Percentiles rank a stretch among this genome's conserved stretches.
Evolutionary conservation across 208 protist genomes (phyloP).

Genomic region (Crithidia sp.): DNA sequence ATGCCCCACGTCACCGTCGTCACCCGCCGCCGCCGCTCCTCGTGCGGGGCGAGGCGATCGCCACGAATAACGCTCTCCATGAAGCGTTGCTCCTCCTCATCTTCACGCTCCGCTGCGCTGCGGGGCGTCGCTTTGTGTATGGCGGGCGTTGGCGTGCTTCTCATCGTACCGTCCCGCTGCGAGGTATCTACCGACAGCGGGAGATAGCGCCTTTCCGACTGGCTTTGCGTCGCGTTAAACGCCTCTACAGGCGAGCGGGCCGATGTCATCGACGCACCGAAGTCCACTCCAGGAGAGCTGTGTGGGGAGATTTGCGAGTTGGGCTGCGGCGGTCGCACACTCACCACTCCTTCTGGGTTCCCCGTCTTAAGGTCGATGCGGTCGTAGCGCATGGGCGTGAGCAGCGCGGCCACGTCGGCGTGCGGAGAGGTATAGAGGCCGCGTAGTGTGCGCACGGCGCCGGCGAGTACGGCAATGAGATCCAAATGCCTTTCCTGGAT

Average conservation of each 20-base stretch:
- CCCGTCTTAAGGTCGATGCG: slow-evolving; percentile 73
- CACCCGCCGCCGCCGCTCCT: slow-evolving; percentile 33
- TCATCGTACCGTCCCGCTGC: no score
- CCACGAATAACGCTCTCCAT: slow-evolving; percentile 25
- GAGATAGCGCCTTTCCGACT: background rate
- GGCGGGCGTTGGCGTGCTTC: no score
- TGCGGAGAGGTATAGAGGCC: slow-evolving; percentile 32
- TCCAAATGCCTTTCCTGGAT: slow-evolving; percentile 63
- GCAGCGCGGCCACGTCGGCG: slow-evolving; percentile 18
- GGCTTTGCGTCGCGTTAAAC: background rate
- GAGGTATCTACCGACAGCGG: no score
- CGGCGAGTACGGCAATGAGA: slow-evolving; percentile 72
- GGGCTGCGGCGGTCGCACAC: background rate
- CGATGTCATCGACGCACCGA: background rate
- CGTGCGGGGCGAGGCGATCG: slow-evolving; percentile 22
- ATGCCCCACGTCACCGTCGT: slow-evolving; percentile 71
- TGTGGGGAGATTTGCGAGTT: no score
- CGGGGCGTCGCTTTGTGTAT: background rate
- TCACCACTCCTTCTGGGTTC: slow-evolving; percentile 55
- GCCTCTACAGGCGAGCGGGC: background rate
- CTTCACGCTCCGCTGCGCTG: background rate
- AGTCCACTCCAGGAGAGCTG: background rate
- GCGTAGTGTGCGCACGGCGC: slow-evolving; percentile 49
- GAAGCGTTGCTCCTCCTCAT: slow-evolving; percentile 26
- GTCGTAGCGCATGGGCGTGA: slow-evolving; percentile 74